Evolutionary conservation across 2,329 filamentous ascomycete species (phyloP).

Genomic region (Hypomyces perniciosus): DNA sequence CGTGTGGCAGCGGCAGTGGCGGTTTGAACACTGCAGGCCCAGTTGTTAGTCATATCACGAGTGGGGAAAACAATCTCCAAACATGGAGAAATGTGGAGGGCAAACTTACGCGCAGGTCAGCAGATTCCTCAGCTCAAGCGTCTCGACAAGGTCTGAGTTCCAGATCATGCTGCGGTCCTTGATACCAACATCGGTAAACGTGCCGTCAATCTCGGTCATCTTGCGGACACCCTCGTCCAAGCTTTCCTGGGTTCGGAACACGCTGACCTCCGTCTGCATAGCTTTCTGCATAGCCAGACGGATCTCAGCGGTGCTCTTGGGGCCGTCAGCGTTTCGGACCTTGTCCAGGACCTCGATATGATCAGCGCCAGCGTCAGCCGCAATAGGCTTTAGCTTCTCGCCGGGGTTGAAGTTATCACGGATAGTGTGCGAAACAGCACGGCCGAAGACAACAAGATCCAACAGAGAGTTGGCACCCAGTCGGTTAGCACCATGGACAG

Average conservation of each 20-base stretch:
- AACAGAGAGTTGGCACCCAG: constrained; percentile 97
- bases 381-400: constrained; percentile 68
- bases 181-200: constrained; percentile 78
- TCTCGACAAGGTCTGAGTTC: constrained; percentile 97
- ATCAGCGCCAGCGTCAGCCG: constrained; percentile 81
- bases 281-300: constrained; percentile 92
- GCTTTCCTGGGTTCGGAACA: constrained; percentile 91
- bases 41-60: neutral
- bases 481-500: constrained; percentile 96
- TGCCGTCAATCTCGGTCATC: constrained; percentile 77
- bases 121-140: constrained; percentile 88
- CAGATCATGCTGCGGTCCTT: constrained; percentile 99
- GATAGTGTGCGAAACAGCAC: constrained; percentile 95
- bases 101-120: constrained; percentile 88
- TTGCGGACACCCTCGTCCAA: constrained; percentile 88
- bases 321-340: constrained; percentile 74
- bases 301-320: constrained; percentile 83
- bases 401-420: constrained; percentile 89
- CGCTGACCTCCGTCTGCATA: constrained; percentile 95
- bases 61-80: neutral
- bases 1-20: constrained; percentile 84
- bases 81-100: neutral
- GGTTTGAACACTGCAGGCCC: constrained; percentile 67
- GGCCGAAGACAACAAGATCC: constrained; percentile 94
- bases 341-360: constrained; percentile 83